phyloP scores from a whole-genome alignment of 768 basidiomycete species.

The Leccinum olivaceopallidum region DNA sequence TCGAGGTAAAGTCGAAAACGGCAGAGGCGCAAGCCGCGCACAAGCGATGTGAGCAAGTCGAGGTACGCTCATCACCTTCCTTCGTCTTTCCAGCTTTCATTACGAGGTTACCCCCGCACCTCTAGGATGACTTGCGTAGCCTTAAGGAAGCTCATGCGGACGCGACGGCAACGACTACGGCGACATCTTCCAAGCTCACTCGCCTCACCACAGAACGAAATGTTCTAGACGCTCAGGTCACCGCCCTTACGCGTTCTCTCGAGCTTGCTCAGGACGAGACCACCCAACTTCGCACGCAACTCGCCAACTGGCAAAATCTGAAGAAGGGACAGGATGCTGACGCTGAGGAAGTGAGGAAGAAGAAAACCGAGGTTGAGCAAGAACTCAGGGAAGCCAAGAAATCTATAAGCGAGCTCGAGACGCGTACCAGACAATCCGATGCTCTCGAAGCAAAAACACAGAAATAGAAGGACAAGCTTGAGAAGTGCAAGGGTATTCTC shows the following conservation, averaged over 20 bases:
- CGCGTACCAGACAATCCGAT: slow-evolving; percentile 23
- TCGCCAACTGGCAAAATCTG: slow-evolving; percentile 67
- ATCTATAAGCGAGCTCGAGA: slow-evolving; percentile 32
- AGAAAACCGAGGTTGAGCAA: slow-evolving; percentile 56
- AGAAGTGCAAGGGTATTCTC: slow-evolving; percentile 42
- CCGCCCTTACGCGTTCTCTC: slow-evolving; percentile 55
- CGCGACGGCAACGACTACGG: slow-evolving; percentile 46
- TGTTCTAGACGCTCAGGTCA: slow-evolving; percentile 48
- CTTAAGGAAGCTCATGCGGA: slow-evolving; percentile 54
- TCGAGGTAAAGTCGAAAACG: slow-evolving; percentile 41
- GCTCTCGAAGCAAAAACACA: slow-evolving; percentile 39
- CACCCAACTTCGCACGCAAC: slow-evolving; percentile 57
- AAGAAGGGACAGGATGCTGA: slow-evolving; percentile 66
- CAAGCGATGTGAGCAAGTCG: slow-evolving; percentile 45
- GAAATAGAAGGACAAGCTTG: slow-evolving; percentile 43
- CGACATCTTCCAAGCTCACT: slow-evolving; percentile 53
- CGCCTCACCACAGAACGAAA: slow-evolving; percentile 60
- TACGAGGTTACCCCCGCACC: not conserved
- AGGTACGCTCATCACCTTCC: slow-evolving; percentile 37
- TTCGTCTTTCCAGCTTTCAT: not conserved
- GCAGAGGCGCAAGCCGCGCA: slow-evolving; percentile 40
- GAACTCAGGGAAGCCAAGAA: slow-evolving; percentile 48
- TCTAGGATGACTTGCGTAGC: slow-evolving; percentile 39
- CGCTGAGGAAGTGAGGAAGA: slow-evolving; percentile 53
- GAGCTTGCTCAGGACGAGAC: slow-evolving; percentile 59